These are phyloP conservation scores for Murraya paniculata DNA, from an alignment of 345 rosid species.

Conservation along the genomic window DNA sequence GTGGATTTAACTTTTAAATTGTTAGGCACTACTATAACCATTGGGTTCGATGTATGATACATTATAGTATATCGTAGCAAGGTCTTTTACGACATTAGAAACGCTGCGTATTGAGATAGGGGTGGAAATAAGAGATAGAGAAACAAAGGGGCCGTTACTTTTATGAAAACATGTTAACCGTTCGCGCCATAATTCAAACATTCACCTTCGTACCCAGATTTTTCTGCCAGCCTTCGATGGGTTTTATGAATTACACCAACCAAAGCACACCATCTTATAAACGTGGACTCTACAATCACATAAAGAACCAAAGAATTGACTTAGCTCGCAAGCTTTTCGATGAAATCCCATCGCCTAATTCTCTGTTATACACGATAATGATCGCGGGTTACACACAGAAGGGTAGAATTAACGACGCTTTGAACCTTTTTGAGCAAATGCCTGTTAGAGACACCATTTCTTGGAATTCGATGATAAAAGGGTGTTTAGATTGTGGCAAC, in stretches of 20 bases:
- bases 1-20: too few species aligned
- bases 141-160: background rate
- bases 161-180: background rate
- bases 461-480: constrained; percentile 73
- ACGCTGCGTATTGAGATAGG: background rate
- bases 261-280: constrained; percentile 18
- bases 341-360: constrained; percentile 37
- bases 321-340: constrained; percentile 44
- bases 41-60: too few species aligned
- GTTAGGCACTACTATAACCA: too few species aligned
- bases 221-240: constrained; percentile 12
- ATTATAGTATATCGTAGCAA: too few species aligned
- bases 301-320: constrained; percentile 36
- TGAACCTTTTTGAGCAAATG: constrained; percentile 47
- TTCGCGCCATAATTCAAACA: constrained; percentile 30
- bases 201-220: constrained; percentile 5
- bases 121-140: background rate
- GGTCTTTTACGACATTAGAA: background rate
- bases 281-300: constrained; percentile 35
- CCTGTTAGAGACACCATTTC: constrained; percentile 47
- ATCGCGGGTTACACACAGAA: constrained; percentile 37
- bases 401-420: constrained; percentile 43
- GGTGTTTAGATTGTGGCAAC: constrained; percentile 62
- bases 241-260: constrained; percentile 13
- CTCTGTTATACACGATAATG: constrained; percentile 56